Base-by-base conservation (phyloP, 768 basidiomycete genomes). In the Boletus rubroflammeus region DNA sequence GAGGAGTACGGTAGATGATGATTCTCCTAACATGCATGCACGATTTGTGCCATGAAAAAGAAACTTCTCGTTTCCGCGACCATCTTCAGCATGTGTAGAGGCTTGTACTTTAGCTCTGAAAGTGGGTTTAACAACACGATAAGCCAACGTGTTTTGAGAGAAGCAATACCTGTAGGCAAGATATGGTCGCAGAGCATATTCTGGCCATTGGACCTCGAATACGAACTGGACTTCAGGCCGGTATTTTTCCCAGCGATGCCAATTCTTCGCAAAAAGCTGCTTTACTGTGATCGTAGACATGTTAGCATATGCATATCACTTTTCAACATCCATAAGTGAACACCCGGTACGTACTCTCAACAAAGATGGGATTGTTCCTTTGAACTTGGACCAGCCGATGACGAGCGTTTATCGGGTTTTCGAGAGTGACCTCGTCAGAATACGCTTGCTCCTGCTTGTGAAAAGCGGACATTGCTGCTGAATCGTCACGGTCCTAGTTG, bases 31-130 rank as follows among this genome's bases (percentile, higher is more conserved):
- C 44, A 59, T 15, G 25, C 47, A 59, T 15, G 58, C 57, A 36
- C 58, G 58, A 9, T 59, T 59, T 29, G 58, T 59, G 8, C 57
- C 56, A 26, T 58, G 57, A 26, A 59, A 59, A n/a, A 53, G 42
- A 32, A 45, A 45, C 7, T 47, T 53, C 6, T 59, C 57, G n/a
- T 59, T 59, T 31, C 58, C 57, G 15, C 29, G 43, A 13, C 51
- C 51, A 17, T 50, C 51, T 13, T 54, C 29, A 21, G 58, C 51
- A 3, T 42, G 34, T 8, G 13, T 50, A 19, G 44, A 38, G 9
- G 51, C 57, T 41, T 54, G 58, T 13, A 60, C 52, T 25, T 43
- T 50, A 3, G 39, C 35, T 39, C 58, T 59, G 21, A n/a, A 29
- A 26, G n/a, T 15, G 14, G 21, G 11, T n/a, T 50, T 3, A 59